Conservation (phyloP, 345 rosid species). For the Clausena lansium region DNA sequence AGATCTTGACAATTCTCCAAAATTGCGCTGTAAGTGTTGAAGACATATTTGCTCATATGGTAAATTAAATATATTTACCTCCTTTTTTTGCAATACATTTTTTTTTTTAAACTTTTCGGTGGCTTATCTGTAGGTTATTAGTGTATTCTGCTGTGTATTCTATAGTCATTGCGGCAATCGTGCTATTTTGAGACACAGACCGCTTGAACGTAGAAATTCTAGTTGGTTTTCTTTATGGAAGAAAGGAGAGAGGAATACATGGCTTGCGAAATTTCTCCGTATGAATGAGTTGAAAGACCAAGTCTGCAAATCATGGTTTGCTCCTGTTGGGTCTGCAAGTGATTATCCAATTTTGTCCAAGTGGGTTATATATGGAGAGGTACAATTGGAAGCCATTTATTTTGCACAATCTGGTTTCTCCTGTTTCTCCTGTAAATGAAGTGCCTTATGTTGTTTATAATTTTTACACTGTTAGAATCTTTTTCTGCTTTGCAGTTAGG, state of each 20-base stretch:
- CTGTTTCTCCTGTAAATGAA: neutral
- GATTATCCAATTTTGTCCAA: slow-evolving; percentile 96
- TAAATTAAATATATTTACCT: slow-evolving; percentile 3
- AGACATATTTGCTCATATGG: slow-evolving; percentile 10
- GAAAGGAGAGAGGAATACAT: slow-evolving; percentile 63
- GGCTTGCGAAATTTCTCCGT: slow-evolving; percentile 66
- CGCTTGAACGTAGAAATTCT: slow-evolving; percentile 47
- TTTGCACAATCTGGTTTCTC: neutral
- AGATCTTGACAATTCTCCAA: slow-evolving; percentile 83
- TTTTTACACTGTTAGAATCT: slow-evolving; percentile 9
- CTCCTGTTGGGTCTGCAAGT: slow-evolving; percentile 98
- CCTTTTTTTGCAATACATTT: neutral
- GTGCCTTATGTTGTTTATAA: slow-evolving; percentile 10
- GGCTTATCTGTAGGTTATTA: slow-evolving; percentile 68
- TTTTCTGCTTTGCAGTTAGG: slow-evolving; percentile 44
- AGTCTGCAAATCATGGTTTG: slow-evolving; percentile 98
- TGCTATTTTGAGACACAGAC: slow-evolving; percentile 65
- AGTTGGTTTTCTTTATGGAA: slow-evolving; percentile 75
- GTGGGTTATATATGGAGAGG: slow-evolving; percentile 99
- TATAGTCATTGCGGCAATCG: slow-evolving; percentile 99
- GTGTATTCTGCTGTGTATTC: slow-evolving; percentile 95
- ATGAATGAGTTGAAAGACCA: slow-evolving; percentile 90
- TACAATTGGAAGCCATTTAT: slow-evolving; percentile 22
- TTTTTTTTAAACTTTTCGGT: neutral
- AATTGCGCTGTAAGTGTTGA: slow-evolving; percentile 79